Percentiles rank a stretch among this genome's conserved stretches.
phyloP scores from a whole-genome alignment of 73 alveolate species.

The Paramecium octaurelia region DNA sequence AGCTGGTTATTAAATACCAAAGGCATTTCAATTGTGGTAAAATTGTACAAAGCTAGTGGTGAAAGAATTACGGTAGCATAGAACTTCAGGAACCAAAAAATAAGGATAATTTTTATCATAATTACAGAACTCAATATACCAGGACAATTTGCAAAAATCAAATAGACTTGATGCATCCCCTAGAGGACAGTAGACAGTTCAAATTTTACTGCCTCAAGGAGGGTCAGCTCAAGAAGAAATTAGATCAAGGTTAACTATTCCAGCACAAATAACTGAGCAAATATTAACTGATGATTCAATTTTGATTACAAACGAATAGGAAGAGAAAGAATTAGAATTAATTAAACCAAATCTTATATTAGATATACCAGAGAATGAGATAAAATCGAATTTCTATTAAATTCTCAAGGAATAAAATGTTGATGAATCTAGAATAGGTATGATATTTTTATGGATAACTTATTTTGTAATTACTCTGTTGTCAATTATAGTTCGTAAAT shows the following conservation, averaged over 20 bases:
- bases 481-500: background rate
- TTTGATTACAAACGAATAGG: background rate
- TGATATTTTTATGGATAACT: conserved; percentile 22
- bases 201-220: background rate
- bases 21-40: background rate
- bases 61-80: background rate
- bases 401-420: conserved; percentile 19
- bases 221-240: background rate
- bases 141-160: background rate
- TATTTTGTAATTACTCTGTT: conserved; percentile 16
- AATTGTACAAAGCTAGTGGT: background rate
- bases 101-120: background rate
- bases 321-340: background rate
- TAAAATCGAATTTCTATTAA: background rate
- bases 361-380: background rate
- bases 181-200: background rate
- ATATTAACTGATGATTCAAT: background rate
- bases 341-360: background rate
- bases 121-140: background rate
- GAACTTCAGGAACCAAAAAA: background rate
- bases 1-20: background rate
- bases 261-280: background rate
- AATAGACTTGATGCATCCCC: background rate
- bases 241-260: background rate
- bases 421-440: background rate